Evolutionary conservation across 352 stramenopile species (phyloP), one percentile per base, ranked within the genome.

Genomic region (Phytopythium aichiense): DNA sequence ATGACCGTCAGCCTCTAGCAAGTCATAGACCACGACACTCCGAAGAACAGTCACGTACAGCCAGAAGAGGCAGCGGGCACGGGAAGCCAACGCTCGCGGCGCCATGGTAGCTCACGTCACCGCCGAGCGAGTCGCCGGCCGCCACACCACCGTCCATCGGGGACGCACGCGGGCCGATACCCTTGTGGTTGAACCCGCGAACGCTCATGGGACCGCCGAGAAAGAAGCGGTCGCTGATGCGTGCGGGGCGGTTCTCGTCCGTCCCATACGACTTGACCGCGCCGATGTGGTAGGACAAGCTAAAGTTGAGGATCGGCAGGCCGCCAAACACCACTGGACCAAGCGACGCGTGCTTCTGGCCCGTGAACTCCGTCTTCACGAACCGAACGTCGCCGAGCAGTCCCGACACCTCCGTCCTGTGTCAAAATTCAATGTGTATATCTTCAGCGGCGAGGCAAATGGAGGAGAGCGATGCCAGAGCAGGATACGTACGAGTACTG

Each of bases 151-250:
- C 90, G 57, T 96, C 88, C 54, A 89, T 80, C 28, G 88, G 87
- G 12, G 89, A 92, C 16, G 91, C 89, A 11, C 90, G 87, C 50
- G 89, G 89, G 33, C 91, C 91, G 22, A 95, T 83, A 20, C 91
- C 91, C 72, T 95, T 94, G 73, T 96, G 77, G 65, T 96, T 91
- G 63, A 98, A 98, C 20, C 91, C 91, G 45, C 91, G 87, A 52
- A 98, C 75, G 37, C 62, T 95, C 74, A 96, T 87, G 2, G 90
- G 89, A 0, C 91, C 91, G 9, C 91, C 91, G 30, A 98, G 64
- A 74, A 96, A 96, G 64, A 97, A 98, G 15, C 91, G 86, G 64
- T 98, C 91, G 67, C 88, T 96, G 53, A 98, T 91, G 23, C 86
- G 83, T n/a, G 88, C 85, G 16, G 86, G 84, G n/a, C 81, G 84